Evolutionary conservation across 2,329 filamentous ascomycete genomes (phyloP).

Genomic region (Ophiostoma sp.): DNA sequence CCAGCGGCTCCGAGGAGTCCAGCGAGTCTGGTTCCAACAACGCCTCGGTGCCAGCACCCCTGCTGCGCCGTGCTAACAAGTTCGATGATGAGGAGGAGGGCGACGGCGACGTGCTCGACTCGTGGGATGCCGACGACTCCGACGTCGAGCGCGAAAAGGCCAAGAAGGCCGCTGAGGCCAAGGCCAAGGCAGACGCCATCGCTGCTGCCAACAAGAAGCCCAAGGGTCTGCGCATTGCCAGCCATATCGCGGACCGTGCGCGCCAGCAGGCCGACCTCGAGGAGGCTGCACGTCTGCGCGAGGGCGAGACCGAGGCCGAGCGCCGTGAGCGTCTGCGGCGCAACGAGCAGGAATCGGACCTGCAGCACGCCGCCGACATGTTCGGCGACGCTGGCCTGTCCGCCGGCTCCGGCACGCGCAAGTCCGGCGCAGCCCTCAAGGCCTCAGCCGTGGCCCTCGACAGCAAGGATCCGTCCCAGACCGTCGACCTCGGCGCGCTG

Average conservation of each 20-base stretch:
- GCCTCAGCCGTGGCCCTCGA: constrained; percentile 64
- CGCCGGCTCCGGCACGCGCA: constrained; percentile 59
- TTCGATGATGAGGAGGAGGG: constrained; percentile 91
- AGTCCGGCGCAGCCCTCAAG: constrained; percentile 52
- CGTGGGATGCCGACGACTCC: constrained; percentile 96
- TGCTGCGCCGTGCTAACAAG: constrained; percentile 49
- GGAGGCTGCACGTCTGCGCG: constrained; percentile 58
- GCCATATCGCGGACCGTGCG: constrained; percentile 61
- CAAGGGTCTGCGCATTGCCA: constrained; percentile 78
- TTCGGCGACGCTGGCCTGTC: constrained; percentile 70
- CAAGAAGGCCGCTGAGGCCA: constrained; percentile 76
- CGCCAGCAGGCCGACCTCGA: constrained; percentile 48
- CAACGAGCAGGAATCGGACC: constrained; percentile 81
- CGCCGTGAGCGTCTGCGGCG: constrained; percentile 67
- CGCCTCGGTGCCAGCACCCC: constrained; percentile 35
- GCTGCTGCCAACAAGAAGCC: constrained; percentile 87
- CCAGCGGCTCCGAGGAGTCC: constrained; percentile 30
- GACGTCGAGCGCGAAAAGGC: constrained; percentile 95
- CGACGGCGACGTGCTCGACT: constrained; percentile 80
- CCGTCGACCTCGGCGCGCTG: constrained; percentile 73
- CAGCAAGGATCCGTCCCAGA: constrained; percentile 65
- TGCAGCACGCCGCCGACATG: constrained; percentile 83
- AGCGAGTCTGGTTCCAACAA: constrained; percentile 31
- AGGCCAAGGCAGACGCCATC: constrained; percentile 83
- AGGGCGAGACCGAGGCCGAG: constrained; percentile 67